Base-by-base conservation (phyloP, 2,329 filamentous ascomycete species). In the Dichotomopilus funicola region DNA sequence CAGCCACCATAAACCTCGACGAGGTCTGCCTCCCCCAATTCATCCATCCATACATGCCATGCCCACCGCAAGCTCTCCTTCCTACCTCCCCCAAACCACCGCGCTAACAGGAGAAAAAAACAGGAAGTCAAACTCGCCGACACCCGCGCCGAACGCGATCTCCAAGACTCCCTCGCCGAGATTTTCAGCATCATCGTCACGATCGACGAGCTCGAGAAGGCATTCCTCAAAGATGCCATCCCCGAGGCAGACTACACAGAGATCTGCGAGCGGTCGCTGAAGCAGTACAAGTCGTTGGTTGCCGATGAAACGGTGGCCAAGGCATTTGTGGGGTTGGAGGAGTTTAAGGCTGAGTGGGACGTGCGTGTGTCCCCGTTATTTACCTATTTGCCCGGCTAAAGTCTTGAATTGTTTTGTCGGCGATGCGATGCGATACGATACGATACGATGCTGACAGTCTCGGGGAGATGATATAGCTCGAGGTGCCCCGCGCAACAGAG, bases 151-250 rank as follows among this genome's bases (percentile, higher is more conserved):
- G 92, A 97, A 73, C 86, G 92, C 59, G 91, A 99, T 68, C 78
- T 97, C 1, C 90, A 96, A 70, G 94, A 97, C 68, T 97, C 94
- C 1, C 83, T 99, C 11, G 94, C 92, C 54, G 94, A 99, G 72
- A 86, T 99, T 31, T 99, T 97, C 73, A 96, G 91, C 73, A 97
- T 99, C 63, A 92, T 99, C 40, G 82, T 96, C 59, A 97, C 94
- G 0, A 78, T 99, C 3, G 94, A 99, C 68, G 91, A 95, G 61
- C 81, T 99, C 1, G 94, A 99, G 67, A 96, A 95, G 71, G 95
- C 92, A 0, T 99, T 96, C 68, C 82, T 99, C 41, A 95, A 96
- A 68, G 94, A 99, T 77, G 92, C 91, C 27, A 87, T 99, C 50
- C 83, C 88, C 5, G 94, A 97, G 72, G 79, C 80, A 51, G 92